Base-by-base conservation (phyloP, 345 rosid genomes). In the Diplotaxis tenuifolia region DNA sequence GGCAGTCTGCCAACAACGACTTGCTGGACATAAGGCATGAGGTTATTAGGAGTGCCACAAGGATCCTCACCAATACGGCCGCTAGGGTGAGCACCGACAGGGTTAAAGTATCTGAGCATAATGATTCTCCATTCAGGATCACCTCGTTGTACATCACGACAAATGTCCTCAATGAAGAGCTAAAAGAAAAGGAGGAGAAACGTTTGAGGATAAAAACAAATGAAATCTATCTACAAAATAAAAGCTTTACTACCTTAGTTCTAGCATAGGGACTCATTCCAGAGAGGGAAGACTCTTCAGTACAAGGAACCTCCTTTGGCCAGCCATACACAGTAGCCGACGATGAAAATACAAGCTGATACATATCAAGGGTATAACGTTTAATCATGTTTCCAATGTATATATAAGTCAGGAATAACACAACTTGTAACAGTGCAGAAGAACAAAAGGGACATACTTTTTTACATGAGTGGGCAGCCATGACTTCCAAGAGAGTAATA, bases 281-380 rank as follows among this genome's bases (percentile, higher is more conserved):
- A 61, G 68, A 78, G 15, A 89, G 61, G 2, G 97, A 84, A 22
- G 82, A 95, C 75, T 90, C 93, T 70, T 95, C 99, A 53, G 99
- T 95, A 71, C 98, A 90, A 5, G 99, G 99, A 42, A 89, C 96
- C 82, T 82, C 88, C 84, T 96, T 88, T 57, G 98, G 99, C 89
- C 94, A 88, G 47, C 98, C 99, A 81, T 96, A 96, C 40, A 96
- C 98, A 70, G 99, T 96, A 28, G 99, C 99, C 19, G 99, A 96
- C 3, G 99, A 96, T 23, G 99, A 96, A 84, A 96, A 96, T 1
- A 96, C 99, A 77, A 96, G 92, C 99, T 96, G 92, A 32, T 57
- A 73, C 9, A n/a, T n/a, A n/a, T n/a, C n/a, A n/a, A n/a, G n/a
- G n/a, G n/a, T n/a, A n/a, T n/a, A n/a, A n/a, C n/a, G n/a, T n/a